phyloP scores from a whole-genome alignment of 192 early-diverging fungal genomes.

The Glomus cerebriforme region DNA sequence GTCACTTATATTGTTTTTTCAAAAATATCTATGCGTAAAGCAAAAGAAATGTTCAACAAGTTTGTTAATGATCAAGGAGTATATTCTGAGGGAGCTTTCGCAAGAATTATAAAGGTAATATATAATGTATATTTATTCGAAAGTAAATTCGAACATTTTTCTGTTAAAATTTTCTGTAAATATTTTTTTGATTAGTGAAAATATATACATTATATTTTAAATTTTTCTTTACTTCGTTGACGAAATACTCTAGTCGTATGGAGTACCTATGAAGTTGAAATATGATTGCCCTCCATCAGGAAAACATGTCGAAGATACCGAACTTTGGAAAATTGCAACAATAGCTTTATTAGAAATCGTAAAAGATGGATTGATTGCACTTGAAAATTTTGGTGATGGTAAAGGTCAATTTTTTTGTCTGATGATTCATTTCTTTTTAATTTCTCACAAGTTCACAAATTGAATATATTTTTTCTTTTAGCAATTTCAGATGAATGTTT shows the following conservation, averaged over 20 bases:
- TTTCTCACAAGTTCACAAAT: not conserved
- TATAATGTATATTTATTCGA: not conserved
- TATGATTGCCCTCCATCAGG: slow-evolving; percentile 76
- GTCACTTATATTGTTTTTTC: slow-evolving; percentile 79
- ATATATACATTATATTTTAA: too few species aligned
- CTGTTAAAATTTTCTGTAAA: not conserved
- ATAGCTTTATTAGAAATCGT: slow-evolving; percentile 62
- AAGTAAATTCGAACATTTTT: not conserved
- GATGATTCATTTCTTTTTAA: slow-evolving; percentile 14
- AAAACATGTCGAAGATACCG: slow-evolving; percentile 64
- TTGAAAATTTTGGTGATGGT: slow-evolving; percentile 46
- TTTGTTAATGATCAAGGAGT: slow-evolving; percentile 51
- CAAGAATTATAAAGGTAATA: slow-evolving; percentile 48
- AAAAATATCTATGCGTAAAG: slow-evolving; percentile 59
- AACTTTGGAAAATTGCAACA: slow-evolving; percentile 74
- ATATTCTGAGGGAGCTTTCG: slow-evolving; percentile 57
- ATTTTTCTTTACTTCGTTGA: too few species aligned
- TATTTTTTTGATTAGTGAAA: too few species aligned
- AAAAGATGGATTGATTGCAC: slow-evolving; percentile 47
- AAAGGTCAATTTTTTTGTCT: not conserved
- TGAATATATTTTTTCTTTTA: slow-evolving; percentile 26
- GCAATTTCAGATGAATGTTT: slow-evolving; percentile 57
- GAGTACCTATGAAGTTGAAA: slow-evolving; percentile 72
- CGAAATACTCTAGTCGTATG: slow-evolving; percentile 50
- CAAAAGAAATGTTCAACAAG: slow-evolving; percentile 57